Percentiles rank a stretch among this genome's conserved stretches.
phyloP scores from a whole-genome alignment of 768 basidiomycete species.

The Serendipita indica region DNA sequence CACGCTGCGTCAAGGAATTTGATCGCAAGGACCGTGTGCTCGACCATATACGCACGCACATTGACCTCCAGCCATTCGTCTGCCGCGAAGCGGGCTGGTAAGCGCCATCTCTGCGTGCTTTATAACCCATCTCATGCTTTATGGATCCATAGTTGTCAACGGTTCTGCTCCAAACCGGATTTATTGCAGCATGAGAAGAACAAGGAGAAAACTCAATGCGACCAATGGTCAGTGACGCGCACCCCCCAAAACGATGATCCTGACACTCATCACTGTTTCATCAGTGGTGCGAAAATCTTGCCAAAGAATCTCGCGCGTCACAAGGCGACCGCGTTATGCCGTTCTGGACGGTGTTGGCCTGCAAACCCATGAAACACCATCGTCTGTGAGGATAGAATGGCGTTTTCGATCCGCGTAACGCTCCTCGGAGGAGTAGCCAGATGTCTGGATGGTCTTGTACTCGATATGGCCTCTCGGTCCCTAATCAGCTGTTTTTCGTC shows the following conservation, averaged over 20 bases:
- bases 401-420: too few species aligned
- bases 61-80: neutral
- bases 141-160: neutral
- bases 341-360: neutral
- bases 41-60: conserved; percentile 3
- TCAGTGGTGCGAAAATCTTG: conserved; percentile 6
- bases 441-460: too few species aligned
- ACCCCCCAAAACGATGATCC: neutral
- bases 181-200: conserved; percentile 8
- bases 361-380: neutral
- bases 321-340: neutral
- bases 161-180: conserved; percentile 7
- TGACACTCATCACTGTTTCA: neutral
- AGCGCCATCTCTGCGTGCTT: too few species aligned
- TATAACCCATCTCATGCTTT: neutral
- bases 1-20: conserved; percentile 3
- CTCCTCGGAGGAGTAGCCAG: too few species aligned
- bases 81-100: conserved; percentile 3
- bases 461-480: too few species aligned
- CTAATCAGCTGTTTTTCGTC: too few species aligned
- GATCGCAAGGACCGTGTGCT: conserved; percentile 4
- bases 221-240: neutral
- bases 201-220: conserved; percentile 8
- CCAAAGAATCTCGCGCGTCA: conserved; percentile 5
- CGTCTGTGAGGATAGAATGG: neutral